phyloP scores from a whole-genome alignment of 345 rosid species.

The Psidium guajava region DNA sequence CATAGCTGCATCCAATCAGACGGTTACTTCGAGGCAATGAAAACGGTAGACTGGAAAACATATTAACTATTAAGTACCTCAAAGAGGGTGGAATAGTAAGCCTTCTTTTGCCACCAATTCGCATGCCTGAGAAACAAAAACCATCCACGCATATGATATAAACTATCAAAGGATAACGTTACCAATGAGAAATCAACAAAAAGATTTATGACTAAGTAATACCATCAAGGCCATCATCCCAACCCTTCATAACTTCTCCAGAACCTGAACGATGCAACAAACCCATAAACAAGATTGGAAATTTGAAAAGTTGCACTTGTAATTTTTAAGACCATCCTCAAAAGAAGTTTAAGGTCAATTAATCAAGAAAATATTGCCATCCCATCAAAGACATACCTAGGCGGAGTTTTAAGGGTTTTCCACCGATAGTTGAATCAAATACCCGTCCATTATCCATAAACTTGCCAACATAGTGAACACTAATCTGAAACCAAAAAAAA shows the following conservation, averaged over 20 bases:
- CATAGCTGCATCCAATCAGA: neutral
- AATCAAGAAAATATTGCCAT: neutral
- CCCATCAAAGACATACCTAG: slow-evolving; percentile 23
- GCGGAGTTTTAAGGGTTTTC: slow-evolving; percentile 24
- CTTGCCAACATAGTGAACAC: slow-evolving; percentile 34
- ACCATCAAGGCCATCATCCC: slow-evolving; percentile 56
- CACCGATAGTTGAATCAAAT: slow-evolving; percentile 31
- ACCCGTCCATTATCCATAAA: slow-evolving; percentile 28
- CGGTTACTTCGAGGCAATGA: neutral
- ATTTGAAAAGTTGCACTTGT: neutral
- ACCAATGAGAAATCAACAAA: neutral
- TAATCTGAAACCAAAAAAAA: slow-evolving; percentile 20
- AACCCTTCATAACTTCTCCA: slow-evolving; percentile 26
- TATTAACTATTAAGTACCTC: slow-evolving; percentile 26
- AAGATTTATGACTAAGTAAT: slow-evolving; percentile 4
- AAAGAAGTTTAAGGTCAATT: neutral
- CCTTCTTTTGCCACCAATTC: slow-evolving; percentile 63
- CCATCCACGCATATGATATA: neutral
- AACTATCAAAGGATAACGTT: neutral
- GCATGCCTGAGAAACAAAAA: slow-evolving; percentile 38
- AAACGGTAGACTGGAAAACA: neutral
- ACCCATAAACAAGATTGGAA: neutral
- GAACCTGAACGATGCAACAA: slow-evolving; percentile 21
- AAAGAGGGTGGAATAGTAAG: slow-evolving; percentile 59
- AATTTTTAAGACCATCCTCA: neutral